phyloP scores from a whole-genome alignment of 148 eudicot genomes.

The Camellia lanceoleosa region DNA sequence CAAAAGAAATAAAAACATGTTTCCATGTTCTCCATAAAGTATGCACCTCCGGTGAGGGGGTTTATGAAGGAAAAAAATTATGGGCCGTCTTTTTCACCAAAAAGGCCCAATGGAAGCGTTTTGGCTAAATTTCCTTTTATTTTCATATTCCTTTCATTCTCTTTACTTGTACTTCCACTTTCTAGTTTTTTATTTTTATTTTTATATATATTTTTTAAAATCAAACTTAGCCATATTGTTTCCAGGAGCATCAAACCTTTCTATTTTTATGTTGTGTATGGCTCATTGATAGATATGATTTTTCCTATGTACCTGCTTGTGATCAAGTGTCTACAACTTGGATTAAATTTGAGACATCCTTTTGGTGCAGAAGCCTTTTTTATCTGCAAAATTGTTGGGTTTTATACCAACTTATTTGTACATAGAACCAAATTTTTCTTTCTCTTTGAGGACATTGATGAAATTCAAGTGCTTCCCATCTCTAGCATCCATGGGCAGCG shows the following conservation, averaged over 20 bases:
- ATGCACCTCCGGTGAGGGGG: too few species aligned
- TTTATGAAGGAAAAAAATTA: too few species aligned
- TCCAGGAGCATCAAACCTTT: not conserved
- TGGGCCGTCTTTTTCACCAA: too few species aligned
- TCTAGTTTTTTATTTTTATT: not conserved
- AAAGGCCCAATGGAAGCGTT: too few species aligned
- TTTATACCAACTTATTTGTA: conserved; percentile 77
- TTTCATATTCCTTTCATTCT: not conserved
- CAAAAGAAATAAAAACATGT: too few species aligned
- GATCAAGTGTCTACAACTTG: not conserved
- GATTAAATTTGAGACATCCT: not conserved
- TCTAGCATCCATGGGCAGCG: conserved; percentile 72
- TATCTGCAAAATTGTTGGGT: conserved; percentile 82
- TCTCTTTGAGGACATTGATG: conserved; percentile 86
- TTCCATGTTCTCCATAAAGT: too few species aligned
- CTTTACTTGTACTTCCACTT: not conserved
- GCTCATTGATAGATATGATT: conserved; percentile 2
- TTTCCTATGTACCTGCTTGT: not conserved
- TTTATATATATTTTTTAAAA: too few species aligned
- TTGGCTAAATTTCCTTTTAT: not conserved
- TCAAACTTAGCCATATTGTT: not conserved
- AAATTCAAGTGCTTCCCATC: conserved; percentile 70
- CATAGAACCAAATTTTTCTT: conserved; percentile 77
- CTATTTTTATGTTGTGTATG: not conserved
- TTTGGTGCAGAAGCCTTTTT: conserved; percentile 73